These are phyloP conservation scores for Trichomonas gallinae DNA, from an alignment of 208 protist genomes.

Conservation along the genomic window DNA sequence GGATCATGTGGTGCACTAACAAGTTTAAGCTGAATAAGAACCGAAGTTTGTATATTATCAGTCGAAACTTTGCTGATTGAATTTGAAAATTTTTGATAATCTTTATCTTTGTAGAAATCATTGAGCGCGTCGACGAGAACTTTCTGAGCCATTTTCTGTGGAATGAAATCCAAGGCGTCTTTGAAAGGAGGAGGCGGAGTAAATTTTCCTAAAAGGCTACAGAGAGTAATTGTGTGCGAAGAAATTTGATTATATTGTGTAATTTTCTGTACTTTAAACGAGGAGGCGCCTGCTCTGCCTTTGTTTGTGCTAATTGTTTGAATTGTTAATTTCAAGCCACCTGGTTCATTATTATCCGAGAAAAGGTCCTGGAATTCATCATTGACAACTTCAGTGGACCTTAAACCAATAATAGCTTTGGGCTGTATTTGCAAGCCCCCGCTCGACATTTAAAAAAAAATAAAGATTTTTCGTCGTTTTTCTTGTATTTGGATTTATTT, in stretches of 20 bases:
- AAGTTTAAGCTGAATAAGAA: not conserved
- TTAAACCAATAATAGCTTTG: not conserved
- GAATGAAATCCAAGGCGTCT: not conserved
- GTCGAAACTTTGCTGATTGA: not conserved
- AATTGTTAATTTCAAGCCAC: not conserved
- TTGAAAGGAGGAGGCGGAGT: not conserved
- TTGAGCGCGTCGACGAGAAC: not conserved
- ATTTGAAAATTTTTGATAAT: not conserved
- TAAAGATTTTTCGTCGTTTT: no score
- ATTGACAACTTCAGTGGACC: not conserved
- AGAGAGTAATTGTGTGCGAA: not conserved
- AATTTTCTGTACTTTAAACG: not conserved
- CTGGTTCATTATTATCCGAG: not conserved
- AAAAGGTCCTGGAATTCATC: not conserved
- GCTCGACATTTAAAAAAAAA: not conserved
- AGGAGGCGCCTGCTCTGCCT: not conserved
- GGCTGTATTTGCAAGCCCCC: not conserved
- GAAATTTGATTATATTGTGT: not conserved
- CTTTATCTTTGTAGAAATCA: not conserved
- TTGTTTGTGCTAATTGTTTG: not conserved
- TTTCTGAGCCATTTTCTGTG: not conserved
- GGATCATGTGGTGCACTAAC: not conserved
- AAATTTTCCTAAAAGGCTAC: not conserved
- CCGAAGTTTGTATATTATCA: not conserved
- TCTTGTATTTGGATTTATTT: no score